phyloP scores from a whole-genome alignment of 2,329 filamentous ascomycete species.

The Zymoseptoria passerinii region DNA sequence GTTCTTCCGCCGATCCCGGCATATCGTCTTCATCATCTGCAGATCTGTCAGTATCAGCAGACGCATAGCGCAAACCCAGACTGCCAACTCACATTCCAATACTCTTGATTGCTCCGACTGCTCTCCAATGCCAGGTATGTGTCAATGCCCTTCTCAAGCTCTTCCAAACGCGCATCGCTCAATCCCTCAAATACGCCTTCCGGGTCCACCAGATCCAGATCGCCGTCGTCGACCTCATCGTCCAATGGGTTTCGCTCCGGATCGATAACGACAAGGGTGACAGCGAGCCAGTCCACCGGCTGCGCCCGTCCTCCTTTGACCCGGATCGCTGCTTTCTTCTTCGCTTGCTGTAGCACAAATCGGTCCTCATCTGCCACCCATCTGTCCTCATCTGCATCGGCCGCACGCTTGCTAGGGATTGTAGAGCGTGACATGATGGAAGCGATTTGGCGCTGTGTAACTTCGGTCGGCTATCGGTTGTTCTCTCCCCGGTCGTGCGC shows the following conservation, averaged over 20 bases:
- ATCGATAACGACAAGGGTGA: slow-evolving; percentile 83
- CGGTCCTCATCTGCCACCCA: slow-evolving; percentile 94
- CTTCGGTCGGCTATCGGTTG: slow-evolving; percentile 5
- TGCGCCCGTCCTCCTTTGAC: slow-evolving; percentile 85
- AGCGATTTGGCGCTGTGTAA: slow-evolving; percentile 3
- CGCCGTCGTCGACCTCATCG: slow-evolving; percentile 67
- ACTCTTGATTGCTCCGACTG: slow-evolving; percentile 69
- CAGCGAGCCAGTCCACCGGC: slow-evolving; percentile 87
- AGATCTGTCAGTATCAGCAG: slow-evolving; percentile 16
- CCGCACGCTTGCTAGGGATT: slow-evolving; percentile 34
- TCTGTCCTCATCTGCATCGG: slow-evolving; percentile 42
- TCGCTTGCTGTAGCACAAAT: slow-evolving; percentile 92
- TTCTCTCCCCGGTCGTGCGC: not conserved
- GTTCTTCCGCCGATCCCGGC: slow-evolving; percentile 63
- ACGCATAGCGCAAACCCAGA: slow-evolving; percentile 3
- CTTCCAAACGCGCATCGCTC: slow-evolving; percentile 56
- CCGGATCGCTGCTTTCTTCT: slow-evolving; percentile 94
- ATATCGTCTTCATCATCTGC: slow-evolving; percentile 74
- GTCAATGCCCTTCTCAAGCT: slow-evolving; percentile 76
- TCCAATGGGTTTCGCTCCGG: slow-evolving; percentile 69
- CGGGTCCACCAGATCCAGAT: slow-evolving; percentile 70
- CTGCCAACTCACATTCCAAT: slow-evolving; percentile 60
- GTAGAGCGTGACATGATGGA: slow-evolving; percentile 25
- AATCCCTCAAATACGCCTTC: slow-evolving; percentile 71
- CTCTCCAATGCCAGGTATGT: slow-evolving; percentile 72